Conservation (phyloP, 306 rosid genomes). For the Carpinus viminea region DNA sequence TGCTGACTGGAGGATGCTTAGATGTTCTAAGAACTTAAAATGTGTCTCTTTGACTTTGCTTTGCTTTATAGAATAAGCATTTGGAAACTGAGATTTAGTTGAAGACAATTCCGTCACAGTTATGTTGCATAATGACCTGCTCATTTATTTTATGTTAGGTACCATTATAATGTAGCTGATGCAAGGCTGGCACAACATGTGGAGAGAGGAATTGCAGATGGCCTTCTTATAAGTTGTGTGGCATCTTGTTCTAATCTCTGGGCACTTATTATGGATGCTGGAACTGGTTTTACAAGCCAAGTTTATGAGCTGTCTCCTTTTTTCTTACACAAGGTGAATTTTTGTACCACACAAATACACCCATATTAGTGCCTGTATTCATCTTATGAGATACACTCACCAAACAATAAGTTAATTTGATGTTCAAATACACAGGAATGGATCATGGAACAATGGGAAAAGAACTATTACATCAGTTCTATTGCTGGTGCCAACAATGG, state of each 20-base stretch:
- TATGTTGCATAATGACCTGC: slow-evolving; percentile 16
- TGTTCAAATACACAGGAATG: slow-evolving; percentile 44
- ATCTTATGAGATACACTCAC: neutral
- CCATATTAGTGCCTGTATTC: neutral
- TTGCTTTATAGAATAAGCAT: slow-evolving; percentile 11
- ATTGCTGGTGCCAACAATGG: slow-evolving; percentile 69
- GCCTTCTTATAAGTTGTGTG: slow-evolving; percentile 88
- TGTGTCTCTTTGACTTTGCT: slow-evolving; percentile 5
- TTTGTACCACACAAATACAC: slow-evolving; percentile 13
- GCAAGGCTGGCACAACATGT: slow-evolving; percentile 81
- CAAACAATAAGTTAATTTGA: slow-evolving; percentile 1
- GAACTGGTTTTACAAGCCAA: slow-evolving; percentile 83
- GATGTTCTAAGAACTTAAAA: neutral
- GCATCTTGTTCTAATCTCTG: slow-evolving; percentile 90
- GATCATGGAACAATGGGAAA: slow-evolving; percentile 78
- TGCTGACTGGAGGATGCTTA: neutral
- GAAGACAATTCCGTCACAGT: slow-evolving; percentile 7
- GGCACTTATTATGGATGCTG: slow-evolving; percentile 99
- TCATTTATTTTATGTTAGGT: slow-evolving; percentile 48
- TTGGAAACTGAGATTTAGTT: slow-evolving; percentile 1
- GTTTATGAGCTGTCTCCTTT: slow-evolving; percentile 77
- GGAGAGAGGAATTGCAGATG: slow-evolving; percentile 93
- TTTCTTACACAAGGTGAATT: slow-evolving; percentile 83
- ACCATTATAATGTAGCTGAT: slow-evolving; percentile 87
- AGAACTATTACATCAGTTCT: slow-evolving; percentile 62